Evolutionary conservation across 495 filamentous ascomycete genomes (phyloP), one percentile per base, ranked within the genome.

Genomic region (Daldinia vernicosa): DNA sequence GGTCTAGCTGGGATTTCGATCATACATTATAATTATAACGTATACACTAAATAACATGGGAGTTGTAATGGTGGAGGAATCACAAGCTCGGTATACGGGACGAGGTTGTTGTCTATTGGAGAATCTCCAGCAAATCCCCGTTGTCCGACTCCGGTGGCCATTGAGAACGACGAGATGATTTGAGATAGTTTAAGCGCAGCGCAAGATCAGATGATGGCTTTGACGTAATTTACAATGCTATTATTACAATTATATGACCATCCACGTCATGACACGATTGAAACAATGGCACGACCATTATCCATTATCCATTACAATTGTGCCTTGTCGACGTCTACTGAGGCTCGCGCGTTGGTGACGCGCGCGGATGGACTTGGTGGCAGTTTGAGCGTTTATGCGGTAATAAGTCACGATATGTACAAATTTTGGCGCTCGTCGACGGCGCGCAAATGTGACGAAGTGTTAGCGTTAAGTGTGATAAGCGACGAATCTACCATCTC

Each of bases 401-500:
- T 51, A 67, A 55, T 52, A 63, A 51, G 47, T 50, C 35, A 60
- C 43, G 63, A 26, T 39, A 26, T 28, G 33, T n/a, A 24, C 1
- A 17, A 17, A 17, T n/a, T 67, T 69, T 71, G 26, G 27, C 50
- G 53, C 53, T 56, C 28, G 30, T 56, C n/a, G 53, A 37, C 12
- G 53, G 30, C 30, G 53, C 53, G 27, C 28, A 17, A 56, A 17
- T 35, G 53, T 35, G 53, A 56, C 53, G n/a, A 17, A 22, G 6
- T 33, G 53, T 33, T 33, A 37, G 30, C 17, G n/a, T 33, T 60
- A 64, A 43, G 50, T 63, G 71, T 67, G 63, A 74, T 59, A 65
- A 56, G 58, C 37, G 55, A 67, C 63, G 59, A 74, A 69, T 73
- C 58, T 71, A 63, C 63, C 30, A 55, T 64, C 47, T 56, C 67